These are phyloP conservation scores for Solanum medicagineum DNA, from an alignment of 257 asterid genomes.

Conservation along the genomic window DNA sequence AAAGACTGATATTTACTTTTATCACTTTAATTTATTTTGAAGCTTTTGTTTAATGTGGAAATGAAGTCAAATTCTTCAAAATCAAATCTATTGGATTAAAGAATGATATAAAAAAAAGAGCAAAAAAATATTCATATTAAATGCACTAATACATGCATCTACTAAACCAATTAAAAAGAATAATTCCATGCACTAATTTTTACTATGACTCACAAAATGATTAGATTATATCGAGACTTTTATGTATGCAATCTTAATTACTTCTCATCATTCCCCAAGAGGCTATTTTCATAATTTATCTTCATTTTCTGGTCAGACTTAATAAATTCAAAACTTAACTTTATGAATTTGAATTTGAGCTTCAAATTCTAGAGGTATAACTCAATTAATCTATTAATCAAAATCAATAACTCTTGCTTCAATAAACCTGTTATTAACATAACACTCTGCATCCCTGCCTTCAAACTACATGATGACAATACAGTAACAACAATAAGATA, in stretches of 20 bases:
- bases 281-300: not conserved
- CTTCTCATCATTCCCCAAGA: not conserved
- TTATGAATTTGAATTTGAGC: not conserved
- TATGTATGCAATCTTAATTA: not conserved
- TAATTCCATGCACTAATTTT: rapidly evolving
- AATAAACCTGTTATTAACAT: not conserved
- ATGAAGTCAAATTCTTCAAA: not conserved
- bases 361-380: not conserved
- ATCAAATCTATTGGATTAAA: not conserved
- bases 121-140: not conserved
- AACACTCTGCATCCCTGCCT: not conserved
- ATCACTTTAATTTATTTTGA: not conserved
- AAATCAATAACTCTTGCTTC: rapidly evolving
- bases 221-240: too few relatives aligned
- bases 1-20: not conserved
- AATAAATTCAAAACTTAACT: not conserved
- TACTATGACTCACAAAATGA: not conserved
- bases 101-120: not conserved
- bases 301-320: not conserved
- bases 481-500: not conserved
- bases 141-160: not conserved
- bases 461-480: not conserved
- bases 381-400: not conserved
- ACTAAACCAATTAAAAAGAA: not conserved
- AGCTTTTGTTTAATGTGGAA: not conserved